Evolutionary conservation across 805 yeast species (phyloP), one percentile per base, ranked within the genome.

Genomic region (Ascoidea tarda): DNA sequence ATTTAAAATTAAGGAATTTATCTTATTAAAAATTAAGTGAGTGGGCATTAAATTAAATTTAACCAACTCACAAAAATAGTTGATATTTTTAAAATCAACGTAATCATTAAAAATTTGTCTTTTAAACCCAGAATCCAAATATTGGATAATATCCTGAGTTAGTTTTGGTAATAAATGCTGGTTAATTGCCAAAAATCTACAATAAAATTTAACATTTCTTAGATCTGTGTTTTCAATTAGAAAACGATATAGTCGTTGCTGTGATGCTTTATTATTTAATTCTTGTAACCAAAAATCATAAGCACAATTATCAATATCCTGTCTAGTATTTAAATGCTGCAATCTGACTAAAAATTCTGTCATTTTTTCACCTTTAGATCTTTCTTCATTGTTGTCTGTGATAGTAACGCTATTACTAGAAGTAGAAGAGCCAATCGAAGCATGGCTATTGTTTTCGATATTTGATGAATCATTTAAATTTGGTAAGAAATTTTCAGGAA

Each of bases 11-110:
- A 87, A 67, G 1, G 74, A 67, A 59, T 87, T 72, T 49, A 89
- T 73, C 61, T 83, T 84, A 64, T 88, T 90, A 62, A 87, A 84
- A 10, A 82, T 70, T 54, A 82, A 72, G 63, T 80, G 82, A n/a
- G 73, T 68, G 0, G 95, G 91, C 14, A 88, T 71, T 55, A 88
- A 64, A 58, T 76, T 79, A 63, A 89, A 89, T 62, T 86, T 87
- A 38, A 84, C 77, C 67, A 89, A 69, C 60, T 90, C 96, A 50
- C 80, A 69, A 58, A 86, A 81, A 58, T 85, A 83, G 28, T 74
- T 71, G 45, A 86, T 74, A 57, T 75, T 78, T 57, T 72, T 75
- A 58, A 80, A 77, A 56, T 78, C 78, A 50, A 82, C 64, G 2
- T 32, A 12, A 51, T 69, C 73, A 42, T 78, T 74, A 54, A 75